A percentile compares a stretch with the other conserved stretches of the same genome.
phyloP scores from a whole-genome alignment of 1,284 basidiomycete species.

The Ganoderma boninense region DNA sequence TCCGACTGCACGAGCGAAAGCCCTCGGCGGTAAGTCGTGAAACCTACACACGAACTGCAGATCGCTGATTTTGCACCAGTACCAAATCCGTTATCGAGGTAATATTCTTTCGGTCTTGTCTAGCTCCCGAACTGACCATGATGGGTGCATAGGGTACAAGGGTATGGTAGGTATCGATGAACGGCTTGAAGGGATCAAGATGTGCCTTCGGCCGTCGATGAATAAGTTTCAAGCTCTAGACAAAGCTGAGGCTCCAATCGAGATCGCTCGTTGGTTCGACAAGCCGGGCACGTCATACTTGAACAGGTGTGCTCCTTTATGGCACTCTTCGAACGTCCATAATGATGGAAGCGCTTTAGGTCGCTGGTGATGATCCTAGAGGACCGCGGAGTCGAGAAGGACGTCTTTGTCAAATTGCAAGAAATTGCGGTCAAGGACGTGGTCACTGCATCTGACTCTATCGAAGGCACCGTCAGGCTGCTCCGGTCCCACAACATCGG shows the following conservation, averaged over 20 bases:
- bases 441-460: conserved; percentile 62
- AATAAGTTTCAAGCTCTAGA: conserved; percentile 68
- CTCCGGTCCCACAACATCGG: conserved; percentile 63
- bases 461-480: conserved; percentile 54
- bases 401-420: conserved; percentile 66
- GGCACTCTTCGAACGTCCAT: background rate
- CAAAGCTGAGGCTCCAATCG: conserved; percentile 62
- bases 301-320: conserved; percentile 57
- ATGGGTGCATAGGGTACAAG: conserved; percentile 55
- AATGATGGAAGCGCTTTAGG: conserved; percentile 41
- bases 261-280: conserved; percentile 72
- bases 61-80: conserved; percentile 50
- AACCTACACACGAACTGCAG: too few relatives aligned
- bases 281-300: conserved; percentile 65
- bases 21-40: conserved; percentile 65
- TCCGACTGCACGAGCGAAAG: conserved; percentile 43
- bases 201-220: conserved; percentile 77
- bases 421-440: conserved; percentile 58
- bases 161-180: conserved; percentile 74
- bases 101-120: background rate
- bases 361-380: conserved; percentile 78
- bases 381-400: conserved; percentile 62
- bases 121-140: background rate
- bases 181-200: conserved; percentile 59
- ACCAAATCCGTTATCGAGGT: conserved; percentile 81